These are phyloP conservation scores for Neofusicoccum laricinum DNA, from an alignment of 2,329 filamentous ascomycete genomes.

Conservation along the genomic window DNA sequence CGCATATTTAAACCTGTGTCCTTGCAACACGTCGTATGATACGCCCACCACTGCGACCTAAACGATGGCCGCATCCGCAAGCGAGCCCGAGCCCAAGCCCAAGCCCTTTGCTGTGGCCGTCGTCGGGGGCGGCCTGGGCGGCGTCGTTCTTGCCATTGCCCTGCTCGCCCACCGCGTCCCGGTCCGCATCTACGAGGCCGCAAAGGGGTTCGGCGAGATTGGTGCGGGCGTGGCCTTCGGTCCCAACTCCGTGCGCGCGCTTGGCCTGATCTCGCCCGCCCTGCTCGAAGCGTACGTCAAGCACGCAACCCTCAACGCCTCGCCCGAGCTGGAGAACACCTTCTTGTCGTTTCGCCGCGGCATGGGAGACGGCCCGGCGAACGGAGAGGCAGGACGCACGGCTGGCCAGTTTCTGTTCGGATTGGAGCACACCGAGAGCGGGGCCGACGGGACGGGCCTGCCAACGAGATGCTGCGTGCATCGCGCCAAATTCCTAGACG, in stretches of 20 bases:
- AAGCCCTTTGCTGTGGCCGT: conserved; percentile 27
- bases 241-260: conserved; percentile 25
- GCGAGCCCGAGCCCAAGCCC: conserved; percentile 11
- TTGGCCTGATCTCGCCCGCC: conserved; percentile 24
- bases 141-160: conserved; percentile 28
- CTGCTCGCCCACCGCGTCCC: conserved; percentile 26
- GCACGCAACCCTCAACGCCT: conserved; percentile 25
- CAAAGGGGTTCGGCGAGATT: conserved; percentile 25
- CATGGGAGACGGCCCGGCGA: background rate
- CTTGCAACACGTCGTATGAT: background rate
- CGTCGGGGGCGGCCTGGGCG: conserved; percentile 29
- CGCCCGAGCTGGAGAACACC: conserved; percentile 19
- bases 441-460: conserved; percentile 18
- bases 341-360: conserved; percentile 19
- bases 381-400: conserved; percentile 12
- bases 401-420: conserved; percentile 23
- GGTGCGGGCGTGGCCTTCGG: conserved; percentile 31
- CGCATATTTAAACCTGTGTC: background rate
- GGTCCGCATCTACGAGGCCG: conserved; percentile 29
- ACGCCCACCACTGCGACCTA: background rate
- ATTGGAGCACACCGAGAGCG: conserved; percentile 19
- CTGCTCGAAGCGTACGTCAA: conserved; percentile 26
- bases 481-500: conserved; percentile 25
- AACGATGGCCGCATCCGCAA: background rate
- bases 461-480: conserved; percentile 23